Evolutionary conservation across 495 filamentous ascomycete genomes (phyloP).

Genomic region (Talaromyces proteolyticus): DNA sequence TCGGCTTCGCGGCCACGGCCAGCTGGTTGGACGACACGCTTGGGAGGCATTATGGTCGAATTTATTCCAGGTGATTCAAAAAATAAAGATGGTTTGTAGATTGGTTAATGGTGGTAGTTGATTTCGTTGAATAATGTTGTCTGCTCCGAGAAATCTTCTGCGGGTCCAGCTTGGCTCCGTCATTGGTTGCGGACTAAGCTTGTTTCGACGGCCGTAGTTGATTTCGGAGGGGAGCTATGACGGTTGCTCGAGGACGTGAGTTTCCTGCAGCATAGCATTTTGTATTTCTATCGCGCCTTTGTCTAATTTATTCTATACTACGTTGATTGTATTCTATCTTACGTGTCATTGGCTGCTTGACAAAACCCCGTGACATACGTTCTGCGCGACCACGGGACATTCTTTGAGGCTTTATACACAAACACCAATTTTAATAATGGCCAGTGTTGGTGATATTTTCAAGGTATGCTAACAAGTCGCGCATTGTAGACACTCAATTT

Average conservation of each 20-base stretch:
- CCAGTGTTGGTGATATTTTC: slow-evolving; percentile 78
- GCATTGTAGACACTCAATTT: not conserved
- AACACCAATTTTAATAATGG: slow-evolving; percentile 41
- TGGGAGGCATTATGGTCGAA: slow-evolving; percentile 43
- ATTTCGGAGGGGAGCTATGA: slow-evolving; percentile 10
- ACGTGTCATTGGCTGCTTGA: too few species aligned
- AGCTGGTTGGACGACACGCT: slow-evolving; percentile 25
- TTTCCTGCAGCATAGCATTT: too few species aligned
- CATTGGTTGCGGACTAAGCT: slow-evolving; percentile 30
- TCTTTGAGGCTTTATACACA: not conserved
- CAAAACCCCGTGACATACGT: too few species aligned
- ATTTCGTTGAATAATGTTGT: slow-evolving; percentile 5
- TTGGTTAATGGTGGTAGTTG: not conserved
- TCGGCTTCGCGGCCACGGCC: slow-evolving; percentile 30
- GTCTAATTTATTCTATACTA: too few species aligned
- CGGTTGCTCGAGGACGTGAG: slow-evolving; percentile 16
- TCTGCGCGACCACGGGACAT: not conserved
- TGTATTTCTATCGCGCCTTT: too few species aligned
- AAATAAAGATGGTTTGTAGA: too few species aligned
- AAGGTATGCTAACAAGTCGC: slow-evolving; percentile 48
- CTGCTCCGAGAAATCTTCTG: slow-evolving; percentile 43
- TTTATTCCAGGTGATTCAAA: too few species aligned
- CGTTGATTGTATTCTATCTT: too few species aligned
- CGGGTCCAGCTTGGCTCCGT: slow-evolving; percentile 20
- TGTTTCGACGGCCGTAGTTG: slow-evolving; percentile 26